Evolutionary conservation across 1,284 basidiomycete species (phyloP), one percentile per base, ranked within the genome.

Genomic region (Pisolithus thermaeus): DNA sequence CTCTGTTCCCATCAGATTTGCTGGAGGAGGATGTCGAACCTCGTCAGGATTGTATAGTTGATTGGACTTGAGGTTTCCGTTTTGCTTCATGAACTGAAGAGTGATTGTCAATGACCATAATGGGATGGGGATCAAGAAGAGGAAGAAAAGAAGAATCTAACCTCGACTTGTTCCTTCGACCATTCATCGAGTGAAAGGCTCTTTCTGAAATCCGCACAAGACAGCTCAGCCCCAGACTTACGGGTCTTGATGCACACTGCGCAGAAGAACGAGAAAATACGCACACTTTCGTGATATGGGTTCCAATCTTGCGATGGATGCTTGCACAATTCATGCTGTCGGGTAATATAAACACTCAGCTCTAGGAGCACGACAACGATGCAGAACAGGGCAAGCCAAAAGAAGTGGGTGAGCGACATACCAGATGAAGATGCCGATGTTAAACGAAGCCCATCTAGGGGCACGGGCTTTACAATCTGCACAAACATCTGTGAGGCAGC

Each of bases 301-400:
- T 91, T 14, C 91, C 91, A 57, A 94, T 87, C 74, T 92, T 92
- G 52, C 91, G 78, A 69, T 94, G 91, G 46, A 92, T 83, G 57
- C 87, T 87, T 28, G 90, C 91, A 64, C 91, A 94, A 59, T 79
- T 80, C 40, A 92, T 76, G 60, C 90, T 90, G 52, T 18, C 49
- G 61, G 52, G 46, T 42, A 55, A 38, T 25, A 50, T 55, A 42
- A 60, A 30, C 45, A 22, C 46, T 52, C 14, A 45, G 42, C 45
- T 30, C 30, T 37, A 37, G 22, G 41, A 46, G 32, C 35, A 42
- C 35, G 50, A 23, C 45, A 27, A 41, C 14, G 23, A 53, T 32
- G 23, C 30, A n/a, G 43, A 47, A 28, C 12, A 35, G 18, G 39
- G 5, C 14, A 27, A 12, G 22, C 28, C 50, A 28, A n/a, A 9